Evolutionary conservation across 371 early-diverging fungal species (phyloP).

Genomic region (Mortierella polycephala): DNA sequence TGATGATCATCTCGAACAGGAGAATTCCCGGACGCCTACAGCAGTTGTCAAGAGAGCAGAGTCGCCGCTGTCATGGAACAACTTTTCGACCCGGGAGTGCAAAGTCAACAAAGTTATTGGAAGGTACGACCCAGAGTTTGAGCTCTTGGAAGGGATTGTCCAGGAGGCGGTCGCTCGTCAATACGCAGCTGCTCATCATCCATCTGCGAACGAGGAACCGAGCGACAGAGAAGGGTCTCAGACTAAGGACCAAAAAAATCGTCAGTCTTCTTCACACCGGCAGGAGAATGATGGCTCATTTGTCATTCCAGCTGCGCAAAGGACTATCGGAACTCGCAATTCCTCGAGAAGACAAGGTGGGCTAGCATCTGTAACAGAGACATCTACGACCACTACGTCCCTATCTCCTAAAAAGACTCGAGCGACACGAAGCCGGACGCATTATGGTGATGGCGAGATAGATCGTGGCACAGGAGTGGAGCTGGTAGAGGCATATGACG

Average conservation of each 20-base stretch:
- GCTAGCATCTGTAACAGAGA: not conserved
- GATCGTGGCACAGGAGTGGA: conserved; percentile 2
- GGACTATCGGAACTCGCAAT: not conserved
- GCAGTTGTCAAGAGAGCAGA: conserved; percentile 12
- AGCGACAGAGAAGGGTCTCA: not conserved
- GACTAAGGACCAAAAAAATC: not conserved
- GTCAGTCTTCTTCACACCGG: not conserved
- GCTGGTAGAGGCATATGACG: conserved; percentile 33
- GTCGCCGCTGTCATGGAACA: conserved; percentile 45
- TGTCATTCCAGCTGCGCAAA: not conserved
- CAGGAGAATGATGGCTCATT: conserved; percentile 3
- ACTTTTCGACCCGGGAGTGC: conserved; percentile 40
- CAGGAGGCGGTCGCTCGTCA: conserved; percentile 41
- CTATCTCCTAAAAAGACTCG: not conserved
- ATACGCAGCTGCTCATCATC: conserved; percentile 11
- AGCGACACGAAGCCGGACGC: conserved; percentile 16
- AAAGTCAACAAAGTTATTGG: conserved; percentile 49
- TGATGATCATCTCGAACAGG: not conserved
- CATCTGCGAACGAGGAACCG: conserved; percentile 9
- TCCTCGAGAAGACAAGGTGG: not conserved
- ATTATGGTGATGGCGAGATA: not conserved
- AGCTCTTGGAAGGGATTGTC: conserved; percentile 32
- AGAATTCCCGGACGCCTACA: not conserved
- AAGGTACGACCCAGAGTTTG: conserved; percentile 33
- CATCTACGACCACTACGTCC: not conserved